Conservation (phyloP, 1,284 basidiomycete species). For the Hemileccinum hortonii region DNA sequence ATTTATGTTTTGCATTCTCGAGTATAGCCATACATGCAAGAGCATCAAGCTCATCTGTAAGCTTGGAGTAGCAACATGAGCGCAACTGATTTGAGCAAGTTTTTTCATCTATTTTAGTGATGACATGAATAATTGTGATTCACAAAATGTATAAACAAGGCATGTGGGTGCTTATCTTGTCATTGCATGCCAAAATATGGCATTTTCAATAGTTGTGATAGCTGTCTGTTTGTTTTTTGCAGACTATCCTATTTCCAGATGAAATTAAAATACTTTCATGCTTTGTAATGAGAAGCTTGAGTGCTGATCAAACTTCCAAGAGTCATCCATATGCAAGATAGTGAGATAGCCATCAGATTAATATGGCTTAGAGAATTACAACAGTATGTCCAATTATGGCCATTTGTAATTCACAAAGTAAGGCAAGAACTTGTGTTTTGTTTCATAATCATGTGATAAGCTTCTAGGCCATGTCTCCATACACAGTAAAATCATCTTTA, state of each 20-base stretch:
- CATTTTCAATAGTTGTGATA: slow-evolving; percentile 4
- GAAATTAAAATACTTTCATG: not conserved
- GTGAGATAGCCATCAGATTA: slow-evolving; percentile 37
- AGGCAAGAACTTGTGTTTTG: slow-evolving; percentile 26
- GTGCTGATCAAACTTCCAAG: slow-evolving; percentile 19
- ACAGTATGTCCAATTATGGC: not conserved
- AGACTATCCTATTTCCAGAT: not conserved
- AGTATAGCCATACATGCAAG: too few species aligned
- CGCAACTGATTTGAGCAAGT: too few species aligned
- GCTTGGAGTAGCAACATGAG: too few species aligned
- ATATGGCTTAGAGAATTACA: slow-evolving; percentile 18
- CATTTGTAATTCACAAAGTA: slow-evolving; percentile 17
- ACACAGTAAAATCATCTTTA: not conserved
- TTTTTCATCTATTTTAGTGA: too few species aligned
- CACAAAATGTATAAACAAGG: too few species aligned
- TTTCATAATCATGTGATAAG: slow-evolving; percentile 31
- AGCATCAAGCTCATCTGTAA: too few species aligned
- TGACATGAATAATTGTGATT: too few species aligned
- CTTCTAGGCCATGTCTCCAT: slow-evolving; percentile 17
- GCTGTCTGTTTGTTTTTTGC: not conserved
- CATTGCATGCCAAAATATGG: slow-evolving; percentile 13
- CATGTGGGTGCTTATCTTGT: slow-evolving; percentile 7
- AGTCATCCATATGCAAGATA: slow-evolving; percentile 30
- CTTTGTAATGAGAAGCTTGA: slow-evolving; percentile 5
- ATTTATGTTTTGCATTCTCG: too few species aligned